Evolutionary conservation across 1,284 basidiomycete genomes (phyloP).

Genomic region (Papiliotrema laurentii): DNA sequence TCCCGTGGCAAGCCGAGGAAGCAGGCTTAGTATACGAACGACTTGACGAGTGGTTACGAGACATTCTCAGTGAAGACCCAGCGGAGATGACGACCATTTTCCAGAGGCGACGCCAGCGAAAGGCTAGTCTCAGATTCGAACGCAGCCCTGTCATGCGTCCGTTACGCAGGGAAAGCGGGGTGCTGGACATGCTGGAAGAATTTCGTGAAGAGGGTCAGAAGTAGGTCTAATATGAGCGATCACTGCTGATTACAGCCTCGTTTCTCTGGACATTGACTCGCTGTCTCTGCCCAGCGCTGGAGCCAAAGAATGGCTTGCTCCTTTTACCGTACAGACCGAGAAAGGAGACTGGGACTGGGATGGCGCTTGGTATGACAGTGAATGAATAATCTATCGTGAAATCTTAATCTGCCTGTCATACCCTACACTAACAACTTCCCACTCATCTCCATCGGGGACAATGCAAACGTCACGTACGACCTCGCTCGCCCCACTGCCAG

Average conservation of each 20-base stretch:
- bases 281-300: background rate
- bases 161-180: slow-evolving; percentile 7
- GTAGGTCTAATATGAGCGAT: slow-evolving; percentile 15
- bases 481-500: slow-evolving; percentile 20
- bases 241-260: slow-evolving; percentile 9
- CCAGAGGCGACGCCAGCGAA: slow-evolving; percentile 12
- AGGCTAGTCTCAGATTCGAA: background rate
- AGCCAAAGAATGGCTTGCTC: slow-evolving; percentile 11
- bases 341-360: slow-evolving; percentile 22
- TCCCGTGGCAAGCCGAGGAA: slow-evolving; percentile 40
- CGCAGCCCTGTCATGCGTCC: slow-evolving; percentile 22
- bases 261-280: slow-evolving; percentile 18
- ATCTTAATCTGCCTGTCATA: slow-evolving; percentile 41
- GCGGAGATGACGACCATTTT: slow-evolving; percentile 10
- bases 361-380: slow-evolving; percentile 3
- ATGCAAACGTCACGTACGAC: slow-evolving; percentile 39
- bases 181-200: slow-evolving; percentile 25
- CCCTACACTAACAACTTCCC: slow-evolving; percentile 43
- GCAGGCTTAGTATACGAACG: slow-evolving; percentile 28
- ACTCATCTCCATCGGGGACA: slow-evolving; percentile 14
- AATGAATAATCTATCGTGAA: slow-evolving; percentile 10
- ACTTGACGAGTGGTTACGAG: slow-evolving; percentile 38
- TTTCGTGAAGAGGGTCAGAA: slow-evolving; percentile 27
- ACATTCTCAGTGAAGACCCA: slow-evolving; percentile 17
- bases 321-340: slow-evolving; percentile 20